Evolutionary conservation across 331 rosid species (phyloP), one percentile per base, ranked within the genome.

Genomic region (Saraca asoca): DNA sequence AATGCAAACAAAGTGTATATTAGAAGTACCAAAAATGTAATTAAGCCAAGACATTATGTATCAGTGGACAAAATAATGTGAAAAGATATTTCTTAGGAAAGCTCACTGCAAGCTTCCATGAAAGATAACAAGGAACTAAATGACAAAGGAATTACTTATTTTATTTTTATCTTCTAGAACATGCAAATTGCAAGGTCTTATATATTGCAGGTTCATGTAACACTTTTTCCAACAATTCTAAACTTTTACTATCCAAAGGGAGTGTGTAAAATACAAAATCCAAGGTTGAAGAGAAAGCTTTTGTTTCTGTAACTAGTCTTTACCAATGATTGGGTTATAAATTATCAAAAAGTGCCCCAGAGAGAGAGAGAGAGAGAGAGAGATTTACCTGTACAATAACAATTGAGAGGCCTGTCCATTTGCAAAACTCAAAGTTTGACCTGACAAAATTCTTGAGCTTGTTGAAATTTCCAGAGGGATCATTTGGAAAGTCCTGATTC

Each of bases 401-500:
- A 64, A 87, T 78, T 50, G 88, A 78, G 51, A 91, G 69, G 76
- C 91, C 85, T 69, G 87, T 31, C 96, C 87, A 85, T 79, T 87
- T 83, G 76, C 98, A 91, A 72, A 87, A 74, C n/a, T 80, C 75
- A 75, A 83, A 77, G 83, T 87, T 87, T 51, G 76, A 78, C 68
- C 57, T 75, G 38, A 91, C 61, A 75, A 89, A 91, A 53, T 80
- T 76, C 74, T 80, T 87, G 79, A 91, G 80, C 78, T 61, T 80
- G 24, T 79, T 81, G 53, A 91, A 83, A 73, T 60, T 80, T 72
- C 95, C 92, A 0, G 81, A 74, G 46, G 92, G 92, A 64, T 91
- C 95, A 59, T 49, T 59, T 20, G 93, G 93, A 75, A 91, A 91
- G 86, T 87, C 98, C 93, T 87, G 85, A 61, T 52, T 66, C 35